Evolutionary conservation across 768 basidiomycete genomes (phyloP), one percentile per base, ranked within the genome.

Genomic region (Boletus sp.): DNA sequence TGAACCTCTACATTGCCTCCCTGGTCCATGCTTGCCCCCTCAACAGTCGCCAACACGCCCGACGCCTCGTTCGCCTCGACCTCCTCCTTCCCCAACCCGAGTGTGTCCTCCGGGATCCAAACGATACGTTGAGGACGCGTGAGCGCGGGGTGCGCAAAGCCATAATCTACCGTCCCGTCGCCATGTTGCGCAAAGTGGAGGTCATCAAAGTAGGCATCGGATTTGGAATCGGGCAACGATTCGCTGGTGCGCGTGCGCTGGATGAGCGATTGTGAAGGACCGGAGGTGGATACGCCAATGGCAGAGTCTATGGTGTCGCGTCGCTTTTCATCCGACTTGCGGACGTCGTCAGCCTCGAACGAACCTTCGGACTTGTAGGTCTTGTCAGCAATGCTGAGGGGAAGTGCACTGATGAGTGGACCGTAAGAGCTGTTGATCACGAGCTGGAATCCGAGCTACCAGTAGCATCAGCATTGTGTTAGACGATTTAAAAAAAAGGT

Each of bases 61-160:
- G 67, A 71, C 30, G 76, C 77, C 58, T 64, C 67, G 68, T 86
- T 86, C 59, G 73, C 82, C 58, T 74, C 68, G 61, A 81, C 83
- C 75, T 92, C 90, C 58, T 82, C 82, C 37, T 76, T 73, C 1
- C 79, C 83, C 52, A 93, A 33, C n/a, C 69, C 69, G 20, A 61
- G 61, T 7, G 72, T 63, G 68, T 98, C 96, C 39, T 75, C 72
- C 20, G 96, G 92, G 52, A 98, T 71, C 96, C 96, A 98, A 33
- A 98, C 76, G 5, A 84, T 78, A 59, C 86, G 79, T 73, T 94
- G 91, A 47, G 89, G 84, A 50, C 83, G 73, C 59, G 77, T 83
- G 53, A 83, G 79, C 7, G 93, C 93, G 15, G 96, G 96, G 64
- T 96, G 96, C 46, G 89, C 85, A 75, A 96, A 98, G 12, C 89